Percentiles rank a stretch among this genome's conserved stretches.
Evolutionary conservation across 495 filamentous ascomycete genomes (phyloP).

Genomic region (Penicillium desertorum): DNA sequence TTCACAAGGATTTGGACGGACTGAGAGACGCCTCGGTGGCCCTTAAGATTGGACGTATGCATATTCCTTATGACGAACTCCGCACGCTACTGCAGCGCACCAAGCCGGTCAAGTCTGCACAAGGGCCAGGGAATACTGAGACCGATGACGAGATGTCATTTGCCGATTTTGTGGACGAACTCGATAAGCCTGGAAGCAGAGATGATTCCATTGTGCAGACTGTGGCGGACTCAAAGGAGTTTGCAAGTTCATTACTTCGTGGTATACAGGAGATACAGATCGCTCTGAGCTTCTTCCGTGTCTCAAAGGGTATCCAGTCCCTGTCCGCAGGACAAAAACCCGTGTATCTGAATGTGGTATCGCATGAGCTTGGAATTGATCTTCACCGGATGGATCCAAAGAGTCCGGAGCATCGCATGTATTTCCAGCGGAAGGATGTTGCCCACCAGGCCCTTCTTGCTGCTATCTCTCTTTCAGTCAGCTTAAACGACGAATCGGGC

Average conservation of each 20-base stretch:
- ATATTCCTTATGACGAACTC: slow-evolving; percentile 87
- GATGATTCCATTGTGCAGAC: slow-evolving; percentile 78
- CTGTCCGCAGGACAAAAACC: slow-evolving; percentile 64
- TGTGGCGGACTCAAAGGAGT: slow-evolving; percentile 90
- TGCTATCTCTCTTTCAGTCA: slow-evolving; percentile 87
- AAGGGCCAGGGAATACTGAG: slow-evolving; percentile 38
- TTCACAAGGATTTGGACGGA: slow-evolving; percentile 85
- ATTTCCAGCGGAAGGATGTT: slow-evolving; percentile 89
- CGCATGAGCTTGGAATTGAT: slow-evolving; percentile 94
- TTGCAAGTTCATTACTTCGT: slow-evolving; percentile 82
- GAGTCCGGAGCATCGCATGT: slow-evolving; percentile 97
- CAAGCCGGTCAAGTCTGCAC: slow-evolving; percentile 34
- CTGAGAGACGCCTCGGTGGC: slow-evolving; percentile 87
- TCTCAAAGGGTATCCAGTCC: slow-evolving; percentile 72
- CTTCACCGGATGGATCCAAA: slow-evolving; percentile 89
- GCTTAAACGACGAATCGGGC: slow-evolving; percentile 81
- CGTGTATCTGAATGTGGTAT: slow-evolving; percentile 79
- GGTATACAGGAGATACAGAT: slow-evolving; percentile 97
- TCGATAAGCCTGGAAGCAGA: slow-evolving; percentile 67
- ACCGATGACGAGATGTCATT: slow-evolving; percentile 61
- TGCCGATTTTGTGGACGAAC: slow-evolving; percentile 74
- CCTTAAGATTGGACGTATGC: slow-evolving; percentile 84
- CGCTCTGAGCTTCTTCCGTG: slow-evolving; percentile 85
- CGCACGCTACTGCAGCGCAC: slow-evolving; percentile 56
- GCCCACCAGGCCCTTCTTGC: slow-evolving; percentile 94